Evolutionary conservation across 2,329 filamentous ascomycete genomes (phyloP).

Genomic region (Neofusicoccum parvum): DNA sequence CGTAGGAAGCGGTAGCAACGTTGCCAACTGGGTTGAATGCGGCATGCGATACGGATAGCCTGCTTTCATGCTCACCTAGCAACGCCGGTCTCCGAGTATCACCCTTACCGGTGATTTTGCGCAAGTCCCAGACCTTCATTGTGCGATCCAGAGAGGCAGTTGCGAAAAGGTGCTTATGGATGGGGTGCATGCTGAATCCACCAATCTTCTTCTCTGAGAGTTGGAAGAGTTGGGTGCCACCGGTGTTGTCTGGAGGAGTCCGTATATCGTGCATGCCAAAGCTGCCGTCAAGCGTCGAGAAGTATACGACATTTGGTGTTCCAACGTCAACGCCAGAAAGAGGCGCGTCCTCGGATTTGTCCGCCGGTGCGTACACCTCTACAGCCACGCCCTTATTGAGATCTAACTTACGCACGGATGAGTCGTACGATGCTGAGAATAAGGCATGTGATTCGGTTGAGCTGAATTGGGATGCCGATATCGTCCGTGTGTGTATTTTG

Average conservation of each 20-base stretch:
- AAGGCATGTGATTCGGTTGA: slow-evolving; percentile 72
- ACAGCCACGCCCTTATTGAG: slow-evolving; percentile 76
- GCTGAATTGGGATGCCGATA: slow-evolving; percentile 80
- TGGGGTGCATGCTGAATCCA: slow-evolving; percentile 82
- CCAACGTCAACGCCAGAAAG: slow-evolving; percentile 85
- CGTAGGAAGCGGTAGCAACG: slow-evolving; percentile 89
- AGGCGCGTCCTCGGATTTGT: slow-evolving; percentile 70
- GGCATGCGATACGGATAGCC: slow-evolving; percentile 87
- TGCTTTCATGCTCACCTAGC: slow-evolving; percentile 78
- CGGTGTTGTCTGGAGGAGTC: slow-evolving; percentile 53
- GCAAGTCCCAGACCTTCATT: slow-evolving; percentile 88
- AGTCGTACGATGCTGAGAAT: slow-evolving; percentile 89
- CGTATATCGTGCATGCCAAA: slow-evolving; percentile 83
- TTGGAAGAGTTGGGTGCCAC: slow-evolving; percentile 64
- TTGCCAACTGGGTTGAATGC: slow-evolving; percentile 85
- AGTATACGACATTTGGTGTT: slow-evolving; percentile 72
- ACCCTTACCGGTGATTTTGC: slow-evolving; percentile 70
- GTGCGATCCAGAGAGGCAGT: slow-evolving; percentile 90
- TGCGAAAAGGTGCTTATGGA: slow-evolving; percentile 78
- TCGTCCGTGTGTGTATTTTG: slow-evolving; percentile 87
- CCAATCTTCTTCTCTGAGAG: slow-evolving; percentile 93
- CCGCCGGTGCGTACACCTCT: slow-evolving; percentile 77
- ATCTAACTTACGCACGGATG: slow-evolving; percentile 84
- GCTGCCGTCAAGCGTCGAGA: slow-evolving; percentile 80
- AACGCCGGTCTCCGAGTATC: slow-evolving; percentile 65